A percentile compares a stretch with the other conserved stretches of the same genome.
These are phyloP conservation scores for Thermochaetoides dissita DNA, from an alignment of 2,329 filamentous ascomycete species.

Conservation along the genomic window DNA sequence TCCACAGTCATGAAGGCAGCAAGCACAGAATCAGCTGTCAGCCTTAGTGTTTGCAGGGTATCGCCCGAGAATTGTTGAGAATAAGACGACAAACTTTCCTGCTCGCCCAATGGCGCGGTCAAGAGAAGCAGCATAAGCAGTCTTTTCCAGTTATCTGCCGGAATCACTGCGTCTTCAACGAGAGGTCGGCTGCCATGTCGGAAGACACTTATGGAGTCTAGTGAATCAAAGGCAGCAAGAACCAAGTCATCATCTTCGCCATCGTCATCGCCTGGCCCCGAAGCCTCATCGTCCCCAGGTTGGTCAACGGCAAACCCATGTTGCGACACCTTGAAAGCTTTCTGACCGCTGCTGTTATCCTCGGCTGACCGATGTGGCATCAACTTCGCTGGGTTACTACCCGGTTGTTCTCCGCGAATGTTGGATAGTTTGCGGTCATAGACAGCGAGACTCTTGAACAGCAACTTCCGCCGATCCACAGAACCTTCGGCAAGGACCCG, in stretches of 20 bases:
- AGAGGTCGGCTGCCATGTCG: constrained; percentile 35
- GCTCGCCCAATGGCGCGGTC: constrained; percentile 47
- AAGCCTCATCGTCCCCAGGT: constrained; percentile 27
- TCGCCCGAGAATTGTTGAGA: constrained; percentile 40
- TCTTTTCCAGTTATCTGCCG: constrained; percentile 57
- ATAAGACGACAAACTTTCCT: constrained; percentile 51
- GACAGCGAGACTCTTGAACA: constrained; percentile 60
- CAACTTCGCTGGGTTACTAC: too few relatives aligned
- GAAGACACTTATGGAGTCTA: constrained; percentile 50
- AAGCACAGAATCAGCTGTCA: constrained; percentile 50
- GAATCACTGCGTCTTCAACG: constrained; percentile 53
- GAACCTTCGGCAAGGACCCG: constrained; percentile 46
- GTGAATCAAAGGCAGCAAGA: constrained; percentile 52
- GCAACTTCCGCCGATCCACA: constrained; percentile 44
- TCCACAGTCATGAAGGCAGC: constrained; percentile 53
- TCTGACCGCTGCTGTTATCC: constrained; percentile 1
- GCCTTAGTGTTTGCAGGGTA: constrained; percentile 43
- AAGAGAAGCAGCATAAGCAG: constrained; percentile 57
- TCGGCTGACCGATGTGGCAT: too few relatives aligned
- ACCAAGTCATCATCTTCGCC: constrained; percentile 50
- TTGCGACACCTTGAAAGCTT: neutral
- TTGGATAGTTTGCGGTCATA: constrained; percentile 45
- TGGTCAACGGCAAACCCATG: constrained; percentile 24
- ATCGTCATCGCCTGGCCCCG: constrained; percentile 29
- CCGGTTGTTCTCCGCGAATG: neutral